phyloP scores from a whole-genome alignment of 2,329 filamentous ascomycete genomes.

The Volutella citrinella region DNA sequence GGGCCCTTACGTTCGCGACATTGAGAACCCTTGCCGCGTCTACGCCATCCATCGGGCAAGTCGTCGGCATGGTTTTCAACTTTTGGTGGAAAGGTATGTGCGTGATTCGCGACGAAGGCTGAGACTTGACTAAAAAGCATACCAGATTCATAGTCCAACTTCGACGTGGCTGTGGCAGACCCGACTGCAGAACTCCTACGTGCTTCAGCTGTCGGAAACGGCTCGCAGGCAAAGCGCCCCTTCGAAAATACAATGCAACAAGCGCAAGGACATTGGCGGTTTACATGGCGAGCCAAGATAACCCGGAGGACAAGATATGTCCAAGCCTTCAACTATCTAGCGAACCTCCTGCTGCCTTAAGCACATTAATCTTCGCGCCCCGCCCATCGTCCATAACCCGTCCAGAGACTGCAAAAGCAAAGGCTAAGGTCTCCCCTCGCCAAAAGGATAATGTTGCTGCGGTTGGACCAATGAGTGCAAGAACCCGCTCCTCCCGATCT shows the following conservation, averaged over 20 bases:
- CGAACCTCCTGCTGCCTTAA: constrained; percentile 42
- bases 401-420: constrained; percentile 18
- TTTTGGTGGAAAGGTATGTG: constrained; percentile 63
- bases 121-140: no score
- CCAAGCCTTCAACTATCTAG: constrained; percentile 43
- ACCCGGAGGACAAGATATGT: constrained; percentile 70
- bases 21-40: constrained; percentile 60
- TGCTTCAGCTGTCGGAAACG: constrained; percentile 78
- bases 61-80: constrained; percentile 62
- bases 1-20: constrained; percentile 50
- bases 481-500: no score
- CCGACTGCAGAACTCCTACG: constrained; percentile 68
- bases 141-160: constrained; percentile 77
- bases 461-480: no score
- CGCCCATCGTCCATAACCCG: constrained; percentile 18
- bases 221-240: constrained; percentile 62
- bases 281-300: constrained; percentile 75
- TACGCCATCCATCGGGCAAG: constrained; percentile 60
- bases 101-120: no score
- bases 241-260: constrained; percentile 75
- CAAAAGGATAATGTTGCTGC: no score
- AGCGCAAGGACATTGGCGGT: constrained; percentile 80
- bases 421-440: no score
- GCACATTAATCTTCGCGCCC: constrained; percentile 44
- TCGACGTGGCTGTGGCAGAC: constrained; percentile 72